Percentiles rank a stretch among this genome's conserved stretches.
Evolutionary conservation across 495 filamentous ascomycete genomes (phyloP).

Genomic region (Lasiosphaeriaceae sp.): DNA sequence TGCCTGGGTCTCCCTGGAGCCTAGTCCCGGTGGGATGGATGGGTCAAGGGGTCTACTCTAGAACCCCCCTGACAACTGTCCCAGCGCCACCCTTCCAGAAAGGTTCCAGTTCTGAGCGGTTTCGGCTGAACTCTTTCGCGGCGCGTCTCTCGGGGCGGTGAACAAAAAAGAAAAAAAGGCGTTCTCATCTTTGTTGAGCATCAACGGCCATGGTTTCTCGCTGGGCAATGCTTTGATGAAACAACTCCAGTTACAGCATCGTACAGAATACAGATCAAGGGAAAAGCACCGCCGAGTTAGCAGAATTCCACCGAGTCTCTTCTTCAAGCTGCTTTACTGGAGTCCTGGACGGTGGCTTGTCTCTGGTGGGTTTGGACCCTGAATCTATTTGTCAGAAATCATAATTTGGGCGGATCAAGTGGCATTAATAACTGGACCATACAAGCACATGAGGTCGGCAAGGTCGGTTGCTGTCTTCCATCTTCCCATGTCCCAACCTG

Average conservation of each 20-base stretch:
- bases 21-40: constrained; percentile 18
- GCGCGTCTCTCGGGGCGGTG: background rate
- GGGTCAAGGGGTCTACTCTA: background rate
- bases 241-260: background rate
- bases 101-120: constrained; percentile 2
- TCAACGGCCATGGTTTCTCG: background rate
- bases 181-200: background rate
- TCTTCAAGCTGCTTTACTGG: background rate
- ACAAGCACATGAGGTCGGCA: no score
- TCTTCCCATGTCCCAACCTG: no score
- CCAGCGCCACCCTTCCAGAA: constrained; percentile 18
- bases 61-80: constrained; percentile 1
- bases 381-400: constrained; percentile 1
- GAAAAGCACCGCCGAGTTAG: background rate
- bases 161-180: background rate
- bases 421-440: no score
- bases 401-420: background rate
- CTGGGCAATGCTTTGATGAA: background rate
- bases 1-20: background rate
- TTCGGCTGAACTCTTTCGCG: background rate
- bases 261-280: background rate
- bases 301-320: background rate
- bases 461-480: no score
- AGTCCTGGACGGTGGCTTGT: background rate
- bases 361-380: background rate